Conservation (phyloP, 2,329 filamentous ascomycete genomes). For the Lecanicillium sp. region DNA sequence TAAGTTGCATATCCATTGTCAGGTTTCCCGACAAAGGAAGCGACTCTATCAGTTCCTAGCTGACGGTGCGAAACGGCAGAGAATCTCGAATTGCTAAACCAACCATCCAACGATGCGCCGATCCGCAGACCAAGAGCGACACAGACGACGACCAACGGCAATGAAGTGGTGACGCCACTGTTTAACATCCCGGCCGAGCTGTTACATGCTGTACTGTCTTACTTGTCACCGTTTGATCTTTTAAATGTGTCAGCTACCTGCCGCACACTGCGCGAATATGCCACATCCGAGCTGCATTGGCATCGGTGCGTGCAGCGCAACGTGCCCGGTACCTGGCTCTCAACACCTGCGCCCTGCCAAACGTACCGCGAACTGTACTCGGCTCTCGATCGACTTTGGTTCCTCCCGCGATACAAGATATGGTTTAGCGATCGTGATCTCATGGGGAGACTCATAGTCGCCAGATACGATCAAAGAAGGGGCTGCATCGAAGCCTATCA, state of each 20-base stretch:
- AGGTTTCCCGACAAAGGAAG: too few species aligned
- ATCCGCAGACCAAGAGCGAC: slow-evolving; percentile 4
- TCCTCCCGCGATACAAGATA: slow-evolving; percentile 69
- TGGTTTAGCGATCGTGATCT: slow-evolving; percentile 78
- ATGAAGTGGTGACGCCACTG: slow-evolving; percentile 33
- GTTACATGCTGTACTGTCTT: slow-evolving; percentile 62
- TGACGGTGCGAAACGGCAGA: slow-evolving; percentile 1
- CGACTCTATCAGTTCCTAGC: slow-evolving; percentile 6
- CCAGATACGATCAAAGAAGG: slow-evolving; percentile 66
- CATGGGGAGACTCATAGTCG: slow-evolving; percentile 67
- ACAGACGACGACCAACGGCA: slow-evolving; percentile 1
- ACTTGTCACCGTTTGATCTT: slow-evolving; percentile 60
- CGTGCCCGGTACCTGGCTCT: slow-evolving; percentile 50
- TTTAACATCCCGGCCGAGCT: slow-evolving; percentile 67
- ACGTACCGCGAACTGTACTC: slow-evolving; percentile 68
- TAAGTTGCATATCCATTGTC: too few species aligned
- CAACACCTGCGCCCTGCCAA: slow-evolving; percentile 49
- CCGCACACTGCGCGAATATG: slow-evolving; percentile 51
- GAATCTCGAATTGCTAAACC: slow-evolving; percentile 11
- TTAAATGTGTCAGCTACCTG: slow-evolving; percentile 55
- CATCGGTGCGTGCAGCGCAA: slow-evolving; percentile 61
- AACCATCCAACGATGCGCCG: slow-evolving; percentile 5
- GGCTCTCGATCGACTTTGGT: slow-evolving; percentile 77
- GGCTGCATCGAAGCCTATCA: slow-evolving; percentile 78
- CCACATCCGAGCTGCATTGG: slow-evolving; percentile 66